Conservation (phyloP, 176 grass and related monocot genomes). For the Neostapfia colusana region DNA sequence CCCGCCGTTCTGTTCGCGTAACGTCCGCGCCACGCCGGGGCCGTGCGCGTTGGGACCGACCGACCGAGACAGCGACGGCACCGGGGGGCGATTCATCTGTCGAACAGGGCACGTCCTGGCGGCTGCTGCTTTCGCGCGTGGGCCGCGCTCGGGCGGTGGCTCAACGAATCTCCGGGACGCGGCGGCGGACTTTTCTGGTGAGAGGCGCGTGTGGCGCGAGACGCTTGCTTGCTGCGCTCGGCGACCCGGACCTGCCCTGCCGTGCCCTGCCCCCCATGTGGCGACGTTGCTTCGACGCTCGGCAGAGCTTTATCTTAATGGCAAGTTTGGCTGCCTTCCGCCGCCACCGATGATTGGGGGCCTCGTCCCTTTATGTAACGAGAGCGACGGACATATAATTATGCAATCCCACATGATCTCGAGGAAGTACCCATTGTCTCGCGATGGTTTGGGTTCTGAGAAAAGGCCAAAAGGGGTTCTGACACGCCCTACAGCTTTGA, state of each 20-base stretch:
- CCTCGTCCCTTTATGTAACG: too few species aligned
- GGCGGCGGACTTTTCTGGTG: too few species aligned
- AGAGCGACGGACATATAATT: too few species aligned
- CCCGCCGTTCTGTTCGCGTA: too few species aligned
- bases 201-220: not conserved
- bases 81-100: too few species aligned
- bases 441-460: not conserved
- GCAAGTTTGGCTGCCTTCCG: not conserved
- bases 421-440: not conserved
- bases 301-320: not conserved
- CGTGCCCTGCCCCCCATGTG: conserved; percentile 7
- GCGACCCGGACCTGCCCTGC: not conserved
- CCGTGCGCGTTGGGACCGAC: not conserved
- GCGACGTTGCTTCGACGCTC: not conserved
- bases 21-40: not conserved
- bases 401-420: too few species aligned
- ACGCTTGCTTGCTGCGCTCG: not conserved
- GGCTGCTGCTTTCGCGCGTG: too few species aligned
- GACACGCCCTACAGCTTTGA: not conserved
- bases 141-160: not conserved
- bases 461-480: too few species aligned
- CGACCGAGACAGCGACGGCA: not conserved
- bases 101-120: not conserved
- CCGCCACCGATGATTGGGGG: conserved; percentile 5
- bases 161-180: conserved; percentile 20